Conservation (phyloP, 169 alveolate genomes). For the Plasmodium gonderi region DNA sequence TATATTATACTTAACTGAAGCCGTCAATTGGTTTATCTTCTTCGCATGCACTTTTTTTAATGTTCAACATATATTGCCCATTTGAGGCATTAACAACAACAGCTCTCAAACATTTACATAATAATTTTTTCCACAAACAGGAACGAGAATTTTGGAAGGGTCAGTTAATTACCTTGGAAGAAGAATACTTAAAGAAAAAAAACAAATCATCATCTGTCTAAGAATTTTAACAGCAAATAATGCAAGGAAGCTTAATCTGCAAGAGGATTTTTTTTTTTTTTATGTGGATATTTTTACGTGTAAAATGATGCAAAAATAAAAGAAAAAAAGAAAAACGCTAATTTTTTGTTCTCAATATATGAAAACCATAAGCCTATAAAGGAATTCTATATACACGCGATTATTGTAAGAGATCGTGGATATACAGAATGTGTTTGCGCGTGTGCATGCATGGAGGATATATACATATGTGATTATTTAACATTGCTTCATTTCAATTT, state of each 20-base stretch:
- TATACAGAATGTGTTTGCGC: neutral
- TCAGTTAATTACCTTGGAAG: slow-evolving; percentile 52
- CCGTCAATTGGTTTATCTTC: neutral
- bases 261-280: neutral
- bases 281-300: neutral
- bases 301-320: neutral
- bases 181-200: slow-evolving; percentile 42
- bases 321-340: neutral
- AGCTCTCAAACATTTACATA: no score
- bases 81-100: neutral
- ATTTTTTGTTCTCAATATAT: neutral
- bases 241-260: neutral
- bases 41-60: neutral
- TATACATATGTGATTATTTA: neutral
- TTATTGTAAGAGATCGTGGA: neutral
- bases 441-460: no score
- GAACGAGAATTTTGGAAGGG: slow-evolving; percentile 63
- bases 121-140: slow-evolving; percentile 2
- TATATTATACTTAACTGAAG: neutral
- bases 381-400: neutral
- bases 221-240: neutral
- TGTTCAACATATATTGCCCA: neutral
- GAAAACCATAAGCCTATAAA: neutral
- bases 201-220: slow-evolving; percentile 6
- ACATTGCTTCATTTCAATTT: neutral